These are phyloP conservation scores for Hypoxylon rubiginosum DNA, from an alignment of 2,329 filamentous ascomycete species.

Conservation along the genomic window DNA sequence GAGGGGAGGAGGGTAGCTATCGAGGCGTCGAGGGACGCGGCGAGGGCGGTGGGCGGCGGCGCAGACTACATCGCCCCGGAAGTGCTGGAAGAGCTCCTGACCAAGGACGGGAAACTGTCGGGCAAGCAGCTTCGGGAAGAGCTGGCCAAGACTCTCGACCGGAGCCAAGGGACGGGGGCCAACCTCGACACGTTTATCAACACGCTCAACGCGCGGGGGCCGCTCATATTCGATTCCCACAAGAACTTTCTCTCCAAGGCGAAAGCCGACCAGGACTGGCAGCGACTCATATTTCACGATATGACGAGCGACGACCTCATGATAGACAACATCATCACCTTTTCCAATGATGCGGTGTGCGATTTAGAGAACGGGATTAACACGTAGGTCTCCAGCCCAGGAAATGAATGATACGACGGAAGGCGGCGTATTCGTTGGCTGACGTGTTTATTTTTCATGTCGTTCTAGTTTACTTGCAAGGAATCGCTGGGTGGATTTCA, in stretches of 20 bases:
- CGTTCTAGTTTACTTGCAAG: constrained; percentile 39
- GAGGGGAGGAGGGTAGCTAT: constrained; percentile 9
- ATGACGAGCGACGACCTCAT: constrained; percentile 50
- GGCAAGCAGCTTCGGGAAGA: constrained; percentile 23
- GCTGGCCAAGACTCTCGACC: constrained; percentile 11
- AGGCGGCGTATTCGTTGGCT: neutral
- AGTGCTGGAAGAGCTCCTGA: constrained; percentile 37
- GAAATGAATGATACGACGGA: neutral
- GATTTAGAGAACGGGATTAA: constrained; percentile 41
- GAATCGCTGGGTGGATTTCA: constrained; percentile 26
- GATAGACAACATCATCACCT: constrained; percentile 32
- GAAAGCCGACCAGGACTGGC: constrained; percentile 47
- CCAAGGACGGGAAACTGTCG: constrained; percentile 12
- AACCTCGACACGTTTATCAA: constrained; percentile 42
- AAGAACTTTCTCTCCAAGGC: constrained; percentile 37
- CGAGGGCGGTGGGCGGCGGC: neutral
- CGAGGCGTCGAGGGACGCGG: constrained; percentile 8
- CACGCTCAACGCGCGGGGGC: constrained; percentile 5
- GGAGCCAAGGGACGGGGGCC: neutral
- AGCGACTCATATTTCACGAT: constrained; percentile 44
- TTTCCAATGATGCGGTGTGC: constrained; percentile 34
- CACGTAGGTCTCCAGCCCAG: constrained; percentile 41
- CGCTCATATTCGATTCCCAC: constrained; percentile 24
- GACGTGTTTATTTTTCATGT: constrained; percentile 6
- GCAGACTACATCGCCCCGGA: constrained; percentile 36